phyloP scores from a whole-genome alignment of 2,329 filamentous ascomycete species.

The Aspergillus pseudoglaucus region DNA sequence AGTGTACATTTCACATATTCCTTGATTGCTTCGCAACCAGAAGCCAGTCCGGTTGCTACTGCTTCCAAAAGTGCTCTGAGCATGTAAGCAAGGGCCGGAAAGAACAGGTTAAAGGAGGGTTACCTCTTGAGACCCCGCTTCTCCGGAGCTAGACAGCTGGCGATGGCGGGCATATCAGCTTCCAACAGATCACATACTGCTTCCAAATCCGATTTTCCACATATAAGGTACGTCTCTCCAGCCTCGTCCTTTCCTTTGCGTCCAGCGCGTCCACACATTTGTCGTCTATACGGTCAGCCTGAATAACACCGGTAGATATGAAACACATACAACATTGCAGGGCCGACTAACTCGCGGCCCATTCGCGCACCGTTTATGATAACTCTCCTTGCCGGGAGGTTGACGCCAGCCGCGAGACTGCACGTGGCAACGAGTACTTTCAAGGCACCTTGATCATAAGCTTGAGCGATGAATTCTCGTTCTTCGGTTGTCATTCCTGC shows the following conservation, averaged over 20 bases:
- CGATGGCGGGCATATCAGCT: conserved; percentile 63
- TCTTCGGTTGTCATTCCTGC: conserved; percentile 64
- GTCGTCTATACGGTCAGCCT: conserved; percentile 45
- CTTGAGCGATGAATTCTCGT: conserved; percentile 62
- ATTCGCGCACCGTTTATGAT: conserved; percentile 70
- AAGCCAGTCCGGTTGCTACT: conserved; percentile 62
- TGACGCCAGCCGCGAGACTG: conserved; percentile 76
- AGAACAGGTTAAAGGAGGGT: neutral
- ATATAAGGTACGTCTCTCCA: conserved; percentile 72
- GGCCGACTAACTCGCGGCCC: conserved; percentile 69
- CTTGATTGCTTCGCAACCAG: conserved; percentile 56
- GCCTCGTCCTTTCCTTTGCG: conserved; percentile 72
- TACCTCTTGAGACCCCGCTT: conserved; percentile 63
- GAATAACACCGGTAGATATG: too few species aligned
- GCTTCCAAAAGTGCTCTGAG: conserved; percentile 65
- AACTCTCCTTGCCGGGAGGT: conserved; percentile 64
- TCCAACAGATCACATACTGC: conserved; percentile 64
- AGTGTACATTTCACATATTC: conserved; percentile 65
- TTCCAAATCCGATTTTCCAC: conserved; percentile 61
- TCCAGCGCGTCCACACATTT: conserved; percentile 73
- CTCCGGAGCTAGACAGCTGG: conserved; percentile 62
- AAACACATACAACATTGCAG: conserved; percentile 71
- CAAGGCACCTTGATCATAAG: conserved; percentile 62
- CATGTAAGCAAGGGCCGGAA: conserved; percentile 4
- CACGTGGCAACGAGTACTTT: conserved; percentile 71